These are phyloP conservation scores for Blastomyces percursus DNA, from an alignment of 2,329 filamentous ascomycete species.

Conservation along the genomic window DNA sequence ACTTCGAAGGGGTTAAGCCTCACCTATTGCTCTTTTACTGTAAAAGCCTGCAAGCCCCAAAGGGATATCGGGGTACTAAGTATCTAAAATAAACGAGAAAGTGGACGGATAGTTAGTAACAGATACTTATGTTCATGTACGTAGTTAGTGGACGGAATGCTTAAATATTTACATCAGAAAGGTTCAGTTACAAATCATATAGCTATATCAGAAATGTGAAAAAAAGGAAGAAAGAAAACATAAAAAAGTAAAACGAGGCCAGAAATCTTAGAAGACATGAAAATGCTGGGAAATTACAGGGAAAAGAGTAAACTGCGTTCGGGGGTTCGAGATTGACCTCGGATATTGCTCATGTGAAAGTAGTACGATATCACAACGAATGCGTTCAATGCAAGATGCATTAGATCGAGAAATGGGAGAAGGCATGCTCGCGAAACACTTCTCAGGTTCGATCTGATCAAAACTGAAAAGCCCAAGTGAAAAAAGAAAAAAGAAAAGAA, in stretches of 20 bases:
- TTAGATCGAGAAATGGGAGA: not conserved
- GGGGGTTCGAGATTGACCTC: not conserved
- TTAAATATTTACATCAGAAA: not conserved
- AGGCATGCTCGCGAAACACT: not conserved
- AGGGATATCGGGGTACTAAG: not conserved
- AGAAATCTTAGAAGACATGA: not conserved
- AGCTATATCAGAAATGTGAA: not conserved
- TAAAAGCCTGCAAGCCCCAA: no score
- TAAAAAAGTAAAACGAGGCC: no score
- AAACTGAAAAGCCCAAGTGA: not conserved
- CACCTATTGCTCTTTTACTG: no score
- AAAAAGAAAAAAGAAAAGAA: not conserved
- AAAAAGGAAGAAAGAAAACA: not conserved
- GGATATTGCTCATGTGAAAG: not conserved
- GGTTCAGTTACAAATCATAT: not conserved
- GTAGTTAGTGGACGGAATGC: not conserved
- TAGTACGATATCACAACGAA: not conserved
- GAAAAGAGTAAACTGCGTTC: not conserved
- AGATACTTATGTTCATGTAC: not conserved
- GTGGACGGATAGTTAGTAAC: not conserved
- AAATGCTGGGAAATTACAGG: not conserved
- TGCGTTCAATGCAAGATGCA: not conserved
- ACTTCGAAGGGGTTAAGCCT: no score
- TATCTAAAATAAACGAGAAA: not conserved
- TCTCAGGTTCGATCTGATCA: not conserved